phyloP scores from a whole-genome alignment of 441 rosid species.

The Eruca vesicaria region DNA sequence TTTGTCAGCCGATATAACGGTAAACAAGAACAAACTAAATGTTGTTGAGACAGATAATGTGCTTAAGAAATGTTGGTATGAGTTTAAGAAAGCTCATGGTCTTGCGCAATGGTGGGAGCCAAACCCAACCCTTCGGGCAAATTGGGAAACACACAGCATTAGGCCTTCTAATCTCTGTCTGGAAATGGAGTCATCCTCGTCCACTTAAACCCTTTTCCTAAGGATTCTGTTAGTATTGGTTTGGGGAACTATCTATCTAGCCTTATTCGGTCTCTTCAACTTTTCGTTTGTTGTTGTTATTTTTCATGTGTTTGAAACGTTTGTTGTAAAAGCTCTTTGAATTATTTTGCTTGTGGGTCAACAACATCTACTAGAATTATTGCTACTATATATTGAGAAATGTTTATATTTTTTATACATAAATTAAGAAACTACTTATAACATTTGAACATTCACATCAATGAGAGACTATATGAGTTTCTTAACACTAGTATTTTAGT shows the following conservation, averaged over 20 bases:
- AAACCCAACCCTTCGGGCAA: background rate
- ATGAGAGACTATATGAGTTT: too few species aligned
- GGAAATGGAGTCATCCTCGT: background rate
- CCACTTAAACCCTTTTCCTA: background rate
- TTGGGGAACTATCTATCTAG: background rate
- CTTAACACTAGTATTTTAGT: too few species aligned
- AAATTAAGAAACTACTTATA: too few species aligned
- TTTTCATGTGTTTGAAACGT: background rate
- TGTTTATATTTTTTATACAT: too few species aligned
- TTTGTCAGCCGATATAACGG: background rate
- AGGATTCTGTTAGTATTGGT: background rate
- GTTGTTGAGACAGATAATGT: background rate
- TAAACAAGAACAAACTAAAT: background rate
- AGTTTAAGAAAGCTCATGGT: conserved; percentile 34
- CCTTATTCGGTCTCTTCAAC: background rate
- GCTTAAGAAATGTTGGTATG: background rate
- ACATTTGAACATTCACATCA: too few species aligned
- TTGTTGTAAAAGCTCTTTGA: background rate
- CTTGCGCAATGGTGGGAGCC: conserved; percentile 44
- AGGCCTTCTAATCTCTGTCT: background rate
- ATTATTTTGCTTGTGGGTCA: background rate
- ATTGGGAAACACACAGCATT: background rate
- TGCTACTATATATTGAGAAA: too few species aligned
- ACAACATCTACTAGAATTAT: background rate
- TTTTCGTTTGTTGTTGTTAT: background rate